Percentiles rank a stretch among this genome's conserved stretches.
Conservation (phyloP, 495 filamentous ascomycete species). For the Penicillium maclennaniae region DNA sequence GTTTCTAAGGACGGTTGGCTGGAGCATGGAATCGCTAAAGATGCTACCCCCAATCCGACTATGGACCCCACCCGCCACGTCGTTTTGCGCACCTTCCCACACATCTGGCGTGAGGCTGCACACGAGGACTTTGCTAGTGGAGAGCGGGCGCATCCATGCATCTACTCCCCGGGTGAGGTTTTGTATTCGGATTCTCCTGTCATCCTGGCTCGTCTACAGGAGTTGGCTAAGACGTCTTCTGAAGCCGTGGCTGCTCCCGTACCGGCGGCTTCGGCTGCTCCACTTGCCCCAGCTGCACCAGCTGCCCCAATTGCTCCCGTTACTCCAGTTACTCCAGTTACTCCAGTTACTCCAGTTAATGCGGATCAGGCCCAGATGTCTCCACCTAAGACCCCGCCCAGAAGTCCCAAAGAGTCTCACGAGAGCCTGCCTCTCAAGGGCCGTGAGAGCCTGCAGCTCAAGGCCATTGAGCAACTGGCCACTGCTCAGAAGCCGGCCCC, state of each 20-base stretch:
- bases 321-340: too few species aligned
- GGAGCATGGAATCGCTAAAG: slow-evolving; percentile 34
- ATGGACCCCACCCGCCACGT: slow-evolving; percentile 36
- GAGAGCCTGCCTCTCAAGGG: not conserved
- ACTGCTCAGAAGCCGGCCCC: not conserved
- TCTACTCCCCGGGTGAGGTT: slow-evolving; percentile 50
- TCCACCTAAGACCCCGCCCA: slow-evolving; percentile 18
- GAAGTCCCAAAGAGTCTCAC: slow-evolving; percentile 10
- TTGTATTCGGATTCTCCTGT: slow-evolving; percentile 54
- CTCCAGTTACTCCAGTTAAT: too few species aligned
- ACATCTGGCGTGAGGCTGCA: slow-evolving; percentile 51
- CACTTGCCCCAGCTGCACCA: too few species aligned
- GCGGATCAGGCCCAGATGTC: slow-evolving; percentile 16
- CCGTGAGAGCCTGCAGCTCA: slow-evolving; percentile 6
- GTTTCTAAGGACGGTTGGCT: slow-evolving; percentile 45
- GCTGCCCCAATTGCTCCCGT: too few species aligned
- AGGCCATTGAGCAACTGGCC: slow-evolving; percentile 6
- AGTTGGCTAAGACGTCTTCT: slow-evolving; percentile 41
- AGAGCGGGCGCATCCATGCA: slow-evolving; percentile 37
- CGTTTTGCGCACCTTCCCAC: slow-evolving; percentile 53
- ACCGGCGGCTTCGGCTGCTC: too few species aligned
- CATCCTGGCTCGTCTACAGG: slow-evolving; percentile 46
- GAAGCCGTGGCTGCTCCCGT: slow-evolving; percentile 18
- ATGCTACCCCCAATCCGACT: slow-evolving; percentile 16
- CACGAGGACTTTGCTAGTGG: slow-evolving; percentile 50